phyloP scores from a whole-genome alignment of 306 rosid species.

The Luffa aegyptiaca region DNA sequence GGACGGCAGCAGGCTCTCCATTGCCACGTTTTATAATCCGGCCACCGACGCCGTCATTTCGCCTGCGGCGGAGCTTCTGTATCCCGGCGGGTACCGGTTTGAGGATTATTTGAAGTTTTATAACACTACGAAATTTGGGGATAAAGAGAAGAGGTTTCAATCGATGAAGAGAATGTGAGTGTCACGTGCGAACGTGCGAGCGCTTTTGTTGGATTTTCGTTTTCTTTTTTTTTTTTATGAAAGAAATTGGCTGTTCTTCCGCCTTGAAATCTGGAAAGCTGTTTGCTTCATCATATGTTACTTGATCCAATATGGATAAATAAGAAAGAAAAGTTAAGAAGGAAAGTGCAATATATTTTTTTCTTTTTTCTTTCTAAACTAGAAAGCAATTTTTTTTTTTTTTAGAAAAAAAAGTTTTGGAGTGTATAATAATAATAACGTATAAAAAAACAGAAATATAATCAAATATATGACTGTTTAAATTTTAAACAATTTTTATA shows the following conservation, averaged over 20 bases:
- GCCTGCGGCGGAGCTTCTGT: constrained; percentile 49
- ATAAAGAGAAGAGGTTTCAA: constrained; percentile 55
- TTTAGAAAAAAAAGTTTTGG: too few species aligned
- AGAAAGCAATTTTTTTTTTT: too few species aligned
- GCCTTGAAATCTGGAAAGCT: neutral
- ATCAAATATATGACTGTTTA: too few species aligned
- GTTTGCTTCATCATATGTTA: neutral
- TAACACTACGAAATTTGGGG: constrained; percentile 59
- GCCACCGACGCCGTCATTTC: constrained; percentile 53
- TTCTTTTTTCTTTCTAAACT: too few species aligned
- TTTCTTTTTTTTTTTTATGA: too few species aligned
- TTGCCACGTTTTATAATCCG: constrained; percentile 79
- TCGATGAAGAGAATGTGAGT: constrained; percentile 39
- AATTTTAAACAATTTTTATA: too few species aligned
- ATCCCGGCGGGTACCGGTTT: constrained; percentile 43
- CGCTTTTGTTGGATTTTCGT: too few species aligned
- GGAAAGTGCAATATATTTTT: too few species aligned
- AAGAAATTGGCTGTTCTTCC: neutral
- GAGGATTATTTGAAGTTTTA: constrained; percentile 68
- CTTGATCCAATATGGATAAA: too few species aligned
- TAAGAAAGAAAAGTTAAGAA: too few species aligned
- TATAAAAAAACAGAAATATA: too few species aligned
- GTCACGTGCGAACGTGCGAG: neutral
- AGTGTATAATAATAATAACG: too few species aligned
- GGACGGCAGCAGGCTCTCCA: constrained; percentile 61